phyloP scores from a whole-genome alignment of 805 yeast genomes.

The Candida stauntonica region DNA sequence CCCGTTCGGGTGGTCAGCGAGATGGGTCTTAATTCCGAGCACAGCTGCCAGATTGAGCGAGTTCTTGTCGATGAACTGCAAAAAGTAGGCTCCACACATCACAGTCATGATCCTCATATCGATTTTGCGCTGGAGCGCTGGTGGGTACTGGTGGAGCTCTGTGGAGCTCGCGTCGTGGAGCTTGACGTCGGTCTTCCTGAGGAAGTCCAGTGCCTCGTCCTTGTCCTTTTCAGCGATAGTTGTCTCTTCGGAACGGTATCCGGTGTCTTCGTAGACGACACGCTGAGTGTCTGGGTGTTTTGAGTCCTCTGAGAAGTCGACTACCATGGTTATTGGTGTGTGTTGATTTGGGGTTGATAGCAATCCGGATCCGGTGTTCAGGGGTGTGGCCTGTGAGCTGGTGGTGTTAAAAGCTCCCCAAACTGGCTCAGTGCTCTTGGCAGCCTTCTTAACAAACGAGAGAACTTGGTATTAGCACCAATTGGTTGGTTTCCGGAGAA shows the following conservation, averaged over 20 bases:
- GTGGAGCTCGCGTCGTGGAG: slow-evolving; percentile 1
- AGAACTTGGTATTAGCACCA: no score
- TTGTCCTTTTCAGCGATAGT: slow-evolving; percentile 16
- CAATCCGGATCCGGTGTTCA: no score
- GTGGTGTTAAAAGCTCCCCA: no score
- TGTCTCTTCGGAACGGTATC: slow-evolving; percentile 9
- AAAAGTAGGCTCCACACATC: slow-evolving; percentile 48
- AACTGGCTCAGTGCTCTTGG: no score
- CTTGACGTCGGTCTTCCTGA: slow-evolving; percentile 13
- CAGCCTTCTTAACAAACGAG: no score
- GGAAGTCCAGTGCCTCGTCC: slow-evolving; percentile 25
- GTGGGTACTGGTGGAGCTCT: slow-evolving; percentile 17
- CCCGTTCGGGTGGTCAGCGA: slow-evolving; percentile 37
- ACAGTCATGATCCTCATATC: slow-evolving; percentile 46
- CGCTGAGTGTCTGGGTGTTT: neutral
- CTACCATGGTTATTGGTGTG: no score
- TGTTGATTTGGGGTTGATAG: no score
- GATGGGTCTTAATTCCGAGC: slow-evolving; percentile 53
- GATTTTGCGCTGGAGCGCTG: slow-evolving; percentile 32
- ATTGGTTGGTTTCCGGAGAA: no score
- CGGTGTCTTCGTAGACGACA: neutral
- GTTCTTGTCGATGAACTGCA: slow-evolving; percentile 58
- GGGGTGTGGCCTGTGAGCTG: no score
- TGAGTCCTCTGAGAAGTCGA: no score
- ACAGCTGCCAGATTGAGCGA: slow-evolving; percentile 58